Evolutionary conservation across 495 filamentous ascomycete genomes (phyloP).

Genomic region (Glonium stellatum): DNA sequence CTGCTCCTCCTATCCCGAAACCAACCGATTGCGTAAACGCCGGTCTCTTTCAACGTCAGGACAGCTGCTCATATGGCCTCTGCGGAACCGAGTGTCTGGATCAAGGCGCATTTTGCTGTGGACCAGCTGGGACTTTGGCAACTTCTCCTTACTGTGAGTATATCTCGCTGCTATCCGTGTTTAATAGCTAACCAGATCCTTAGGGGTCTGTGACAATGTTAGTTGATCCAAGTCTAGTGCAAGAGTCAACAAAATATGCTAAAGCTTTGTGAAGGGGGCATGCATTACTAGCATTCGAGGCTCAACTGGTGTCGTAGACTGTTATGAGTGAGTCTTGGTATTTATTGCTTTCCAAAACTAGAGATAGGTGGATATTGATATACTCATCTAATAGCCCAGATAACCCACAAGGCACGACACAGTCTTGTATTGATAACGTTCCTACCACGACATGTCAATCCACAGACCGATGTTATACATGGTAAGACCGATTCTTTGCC

Average conservation of each 20-base stretch:
- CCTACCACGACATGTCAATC: conserved; percentile 10
- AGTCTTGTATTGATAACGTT: conserved; percentile 12
- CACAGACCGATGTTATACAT: conserved; percentile 21
- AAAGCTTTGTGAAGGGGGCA: conserved; percentile 8
- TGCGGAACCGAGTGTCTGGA: conserved; percentile 14
- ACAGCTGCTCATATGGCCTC: conserved; percentile 11
- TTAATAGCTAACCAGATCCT: neutral
- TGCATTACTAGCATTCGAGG: conserved; percentile 19
- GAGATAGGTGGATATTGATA: neutral
- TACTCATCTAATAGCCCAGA: conserved; percentile 4
- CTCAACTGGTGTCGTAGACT: conserved; percentile 19
- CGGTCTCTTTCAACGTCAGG: conserved; percentile 8
- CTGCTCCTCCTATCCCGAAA: conserved; percentile 4
- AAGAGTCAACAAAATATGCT: neutral
- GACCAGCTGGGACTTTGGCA: conserved; percentile 15
- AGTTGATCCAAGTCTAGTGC: neutral
- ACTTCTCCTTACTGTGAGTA: conserved; percentile 15
- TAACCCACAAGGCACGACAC: conserved; percentile 17
- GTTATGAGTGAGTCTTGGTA: conserved; percentile 8
- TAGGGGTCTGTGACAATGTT: conserved; percentile 23
- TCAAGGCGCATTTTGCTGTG: conserved; percentile 22
- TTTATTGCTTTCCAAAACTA: neutral
- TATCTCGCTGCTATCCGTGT: too few relatives aligned
- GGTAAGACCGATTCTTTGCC: conserved; percentile 1
- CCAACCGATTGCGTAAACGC: conserved; percentile 8